phyloP scores from a whole-genome alignment of 768 basidiomycete genomes.

The Leccinum subtestaceum region DNA sequence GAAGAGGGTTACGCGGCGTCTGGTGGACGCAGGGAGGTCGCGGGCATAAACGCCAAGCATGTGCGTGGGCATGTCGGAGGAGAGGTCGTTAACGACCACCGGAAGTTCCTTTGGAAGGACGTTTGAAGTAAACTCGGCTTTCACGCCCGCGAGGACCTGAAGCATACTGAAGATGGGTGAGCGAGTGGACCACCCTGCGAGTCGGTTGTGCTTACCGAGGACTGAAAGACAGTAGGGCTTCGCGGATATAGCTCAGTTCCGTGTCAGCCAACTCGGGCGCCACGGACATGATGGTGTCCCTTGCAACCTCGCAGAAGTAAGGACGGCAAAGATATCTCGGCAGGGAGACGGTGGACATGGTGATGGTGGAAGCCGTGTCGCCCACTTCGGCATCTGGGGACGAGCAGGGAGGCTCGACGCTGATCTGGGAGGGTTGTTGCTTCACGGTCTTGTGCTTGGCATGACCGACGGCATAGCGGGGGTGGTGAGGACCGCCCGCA shows the following conservation, averaged over 20 bases:
- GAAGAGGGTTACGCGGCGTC: constrained; percentile 33
- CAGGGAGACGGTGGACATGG: constrained; percentile 13
- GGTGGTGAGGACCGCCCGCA: constrained; percentile 26
- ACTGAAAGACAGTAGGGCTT: constrained; percentile 28
- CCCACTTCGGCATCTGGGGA: constrained; percentile 3
- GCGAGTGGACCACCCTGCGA: neutral
- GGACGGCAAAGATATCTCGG: constrained; percentile 29
- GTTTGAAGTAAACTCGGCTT: constrained; percentile 16
- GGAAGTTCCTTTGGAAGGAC: constrained; percentile 31
- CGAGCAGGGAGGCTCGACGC: constrained; percentile 30
- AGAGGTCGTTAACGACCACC: constrained; percentile 28
- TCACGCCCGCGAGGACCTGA: constrained; percentile 29
- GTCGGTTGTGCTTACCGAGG: constrained; percentile 18
- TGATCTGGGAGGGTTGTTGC: constrained; percentile 19
- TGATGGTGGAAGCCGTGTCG: constrained; percentile 6
- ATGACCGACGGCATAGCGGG: constrained; percentile 37
- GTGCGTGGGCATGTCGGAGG: constrained; percentile 32
- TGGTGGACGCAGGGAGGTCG: constrained; percentile 20
- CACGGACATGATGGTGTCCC: constrained; percentile 13
- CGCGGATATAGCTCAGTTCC: constrained; percentile 24
- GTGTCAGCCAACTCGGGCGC: constrained; percentile 30
- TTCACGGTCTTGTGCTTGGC: constrained; percentile 36
- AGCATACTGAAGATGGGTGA: constrained; percentile 29
- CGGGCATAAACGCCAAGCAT: constrained; percentile 32
- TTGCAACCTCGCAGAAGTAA: constrained; percentile 9